phyloP scores from a whole-genome alignment of 305 asterid species.

The Stenogyne calaminthoides region DNA sequence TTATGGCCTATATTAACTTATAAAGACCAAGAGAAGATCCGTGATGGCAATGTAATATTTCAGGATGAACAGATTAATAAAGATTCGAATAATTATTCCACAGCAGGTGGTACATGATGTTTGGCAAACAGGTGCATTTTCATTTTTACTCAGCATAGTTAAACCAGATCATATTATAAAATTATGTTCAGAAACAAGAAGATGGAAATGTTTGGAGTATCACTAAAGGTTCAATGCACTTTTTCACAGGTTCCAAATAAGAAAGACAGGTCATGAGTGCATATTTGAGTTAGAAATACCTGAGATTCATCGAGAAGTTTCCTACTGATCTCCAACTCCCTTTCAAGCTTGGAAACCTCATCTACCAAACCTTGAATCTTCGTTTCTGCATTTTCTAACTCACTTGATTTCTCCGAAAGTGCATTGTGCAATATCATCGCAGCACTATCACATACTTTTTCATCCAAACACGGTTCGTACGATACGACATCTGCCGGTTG shows the following conservation, averaged over 20 bases:
- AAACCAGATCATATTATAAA: constrained; percentile 22
- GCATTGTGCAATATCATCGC: constrained; percentile 54
- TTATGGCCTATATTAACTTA: not conserved
- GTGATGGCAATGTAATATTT: constrained; percentile 7
- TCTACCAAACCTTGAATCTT: constrained; percentile 58
- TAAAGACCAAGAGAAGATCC: not conserved
- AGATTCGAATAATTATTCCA: not conserved
- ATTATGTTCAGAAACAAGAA: not conserved
- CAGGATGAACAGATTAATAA: not conserved
- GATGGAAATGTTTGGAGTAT: not conserved
- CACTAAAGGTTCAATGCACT: constrained; percentile 1
- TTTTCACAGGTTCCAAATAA: not conserved
- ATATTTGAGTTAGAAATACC: constrained; percentile 49
- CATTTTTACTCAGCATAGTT: constrained; percentile 1
- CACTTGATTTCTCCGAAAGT: constrained; percentile 64
- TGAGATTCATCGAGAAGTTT: constrained; percentile 96
- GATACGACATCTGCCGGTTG: constrained; percentile 54
- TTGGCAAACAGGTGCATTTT: not conserved
- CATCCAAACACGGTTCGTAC: constrained; percentile 51
- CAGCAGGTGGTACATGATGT: not conserved
- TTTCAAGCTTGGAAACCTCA: constrained; percentile 67
- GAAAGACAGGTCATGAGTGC: constrained; percentile 12
- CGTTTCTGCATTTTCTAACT: constrained; percentile 61
- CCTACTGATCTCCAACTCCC: constrained; percentile 75
- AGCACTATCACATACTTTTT: constrained; percentile 45